phyloP scores from a whole-genome alignment of 495 filamentous ascomycete species.

The Ascobolus immersus region DNA sequence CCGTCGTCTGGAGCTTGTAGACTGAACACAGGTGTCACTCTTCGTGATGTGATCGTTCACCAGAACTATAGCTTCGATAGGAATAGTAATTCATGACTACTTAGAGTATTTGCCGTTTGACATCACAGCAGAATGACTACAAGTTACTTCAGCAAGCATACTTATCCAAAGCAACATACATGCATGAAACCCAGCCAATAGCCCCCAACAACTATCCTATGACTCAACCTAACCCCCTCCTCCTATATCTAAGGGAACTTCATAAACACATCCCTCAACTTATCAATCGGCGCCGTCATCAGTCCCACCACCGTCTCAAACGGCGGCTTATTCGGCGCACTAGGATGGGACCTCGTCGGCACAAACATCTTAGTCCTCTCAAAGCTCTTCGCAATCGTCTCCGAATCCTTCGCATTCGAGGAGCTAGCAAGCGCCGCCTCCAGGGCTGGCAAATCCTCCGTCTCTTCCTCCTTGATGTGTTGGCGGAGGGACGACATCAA shows the following conservation, averaged over 20 bases:
- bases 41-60: no score
- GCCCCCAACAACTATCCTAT: no score
- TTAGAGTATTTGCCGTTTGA: no score
- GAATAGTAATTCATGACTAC: no score
- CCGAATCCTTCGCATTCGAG: conserved; percentile 15
- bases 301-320: conserved; percentile 26
- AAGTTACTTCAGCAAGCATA: no score
- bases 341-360: conserved; percentile 16
- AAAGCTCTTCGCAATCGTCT: conserved; percentile 26
- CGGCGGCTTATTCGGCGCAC: conserved; percentile 24
- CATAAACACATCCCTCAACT: conserved; percentile 23
- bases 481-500: conserved; percentile 26
- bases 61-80: no score
- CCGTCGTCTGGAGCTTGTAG: no score
- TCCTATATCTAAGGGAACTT: conserved; percentile 19
- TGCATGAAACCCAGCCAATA: no score
- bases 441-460: conserved; percentile 28
- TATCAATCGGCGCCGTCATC: conserved; percentile 27
- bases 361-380: conserved; percentile 33
- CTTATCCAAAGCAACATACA: no score
- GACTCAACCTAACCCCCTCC: conserved; percentile 2
- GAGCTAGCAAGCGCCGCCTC: conserved; percentile 20
- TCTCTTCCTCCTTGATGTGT: conserved; percentile 39
- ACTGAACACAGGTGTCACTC: no score
- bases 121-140: no score